Base-by-base conservation (phyloP, 495 filamentous ascomycete species). In the Penicillium manginii region DNA sequence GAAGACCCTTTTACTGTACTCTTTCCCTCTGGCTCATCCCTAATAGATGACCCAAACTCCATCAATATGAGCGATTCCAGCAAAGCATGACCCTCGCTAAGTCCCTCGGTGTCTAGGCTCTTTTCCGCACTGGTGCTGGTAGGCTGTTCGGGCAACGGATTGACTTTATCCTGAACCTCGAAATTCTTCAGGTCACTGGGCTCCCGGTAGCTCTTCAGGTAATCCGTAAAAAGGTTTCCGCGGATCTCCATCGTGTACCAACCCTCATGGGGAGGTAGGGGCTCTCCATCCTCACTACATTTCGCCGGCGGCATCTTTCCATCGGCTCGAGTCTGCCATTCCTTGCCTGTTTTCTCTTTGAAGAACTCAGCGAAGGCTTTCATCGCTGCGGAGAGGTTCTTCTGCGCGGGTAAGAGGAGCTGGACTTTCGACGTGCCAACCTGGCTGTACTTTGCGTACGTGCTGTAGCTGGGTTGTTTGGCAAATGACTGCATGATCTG, bases 301-400 rank as follows among this genome's bases (percentile, higher is more conserved):
- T 67, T 73, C 0, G 64, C 61, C 0, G 52, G 33, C 7, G 62
- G 62, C 8, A 57, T 11, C 7, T 59, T 55, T 12, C 45, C 56
- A 23, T 68, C 52, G 5, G 59, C 45, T 32, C 85, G 76, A 29
- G 84, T 57, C 1, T 81, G 74, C 88, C 87, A 91, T 8, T 68
- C 54, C 11, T 79, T 72, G 1, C 82, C 81, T 0, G 84, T 84
- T 63, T 86, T 81, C 2, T 69, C 60, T 12, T 68, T 57, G 71
- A 90, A 91, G 61, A 85, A 84, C 0, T 46, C n/a, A 60, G 75
- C 71, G 65, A 90, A 89, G 0, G 65, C 65, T 0, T 23, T 60
- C 26, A 81, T 72, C 7, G 83, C 83, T 7, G 55, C 21, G 0
- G 70, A 66, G 3, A 74, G 62, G 2, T 31, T 63, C 26, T 68